Evolutionary conservation across 139 green algal species (phyloP), one percentile per base, ranked within the genome.

Genomic region (Picochlorum sp.): DNA sequence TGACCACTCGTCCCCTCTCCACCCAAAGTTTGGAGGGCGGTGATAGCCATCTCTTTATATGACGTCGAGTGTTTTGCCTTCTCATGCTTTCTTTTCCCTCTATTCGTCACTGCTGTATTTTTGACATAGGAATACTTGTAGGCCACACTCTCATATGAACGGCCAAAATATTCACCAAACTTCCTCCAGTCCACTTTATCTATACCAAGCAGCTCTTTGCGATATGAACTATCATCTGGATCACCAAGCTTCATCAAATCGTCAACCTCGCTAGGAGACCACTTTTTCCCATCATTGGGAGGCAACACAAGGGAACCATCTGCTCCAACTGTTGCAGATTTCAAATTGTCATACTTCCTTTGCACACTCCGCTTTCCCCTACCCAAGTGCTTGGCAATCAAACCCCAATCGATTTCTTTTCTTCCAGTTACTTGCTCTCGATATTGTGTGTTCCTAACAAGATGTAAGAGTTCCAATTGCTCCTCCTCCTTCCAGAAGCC

Each of bases 21-120:
- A 3, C 59, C 59, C 3, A 77, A 26, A 58, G 65, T 47, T 38
- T 69, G 65, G 51, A 78, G 51, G 16, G 71, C 66, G 9, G 57
- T 69, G 21, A 73, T 61, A 20, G 71, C 71, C 71, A 78, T 78
- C 34, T 78, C 71, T 49, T 78, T 78, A 65, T 78, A 78, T 20
- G 44, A 64, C 11, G 71, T 78, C 44, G 74, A 61, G 41, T 78
- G 71, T 60, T 69, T 69, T 37, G 71, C 71, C 51, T 78, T 78
- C 37, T 59, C 66, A n/a, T 74, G 66, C 71, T 64, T 70, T 10
- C 28, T 24, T 32, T 50, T 49, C 6, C 18, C 23, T 21, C 11
- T 32, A 30, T 57, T 26, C 2, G 63, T 70, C 34, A 60, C 41
- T 32, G 57, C 57, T 23, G 71, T 73, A 69, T 78, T 78, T 38